Base-by-base conservation (phyloP, 2,329 filamentous ascomycete genomes). In the Penicillium corylophilum region DNA sequence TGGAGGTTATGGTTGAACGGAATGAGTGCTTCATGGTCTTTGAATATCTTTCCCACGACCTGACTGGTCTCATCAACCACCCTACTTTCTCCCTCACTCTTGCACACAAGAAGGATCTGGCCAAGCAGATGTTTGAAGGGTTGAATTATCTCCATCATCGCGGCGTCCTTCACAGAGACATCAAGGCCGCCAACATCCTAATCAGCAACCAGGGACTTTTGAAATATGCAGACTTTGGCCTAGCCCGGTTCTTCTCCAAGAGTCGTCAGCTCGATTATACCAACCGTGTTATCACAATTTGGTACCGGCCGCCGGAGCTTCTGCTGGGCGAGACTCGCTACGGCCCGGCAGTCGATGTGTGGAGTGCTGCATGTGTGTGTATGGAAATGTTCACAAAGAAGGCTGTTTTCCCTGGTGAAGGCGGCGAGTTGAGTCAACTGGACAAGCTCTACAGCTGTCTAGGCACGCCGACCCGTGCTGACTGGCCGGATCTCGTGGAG, bases 1-100 rank as follows among this genome's bases (percentile, higher is more conserved):
- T 96, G 67, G 94, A 99, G 71, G 97, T 99, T 60, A 99, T 99
- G 94, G 94, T 99, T 2, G 94, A 99, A 74, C 89, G 88, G 68
- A 97, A 97, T 62, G 92, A 97, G 72, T 99, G 94, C 71, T 99
- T 95, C 74, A 99, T 99, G 94, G 94, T 99, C 3, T 99, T 99
- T 60, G 94, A 99, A 71, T 99, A 99, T 68, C 81, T 97, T 28
- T 93, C 94, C 1, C 94, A 99, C 70, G 94, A 99, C 70, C 78
- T 99, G 54, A 99, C 94, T 2, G 94, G 94, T 13, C 79, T 99
- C 28, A 83, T 99, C 54, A 97, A 97, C 64, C 94, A 99, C 66
- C 94, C 94, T 0, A 88, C 87, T 0, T 99, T 96, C 74, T 87
- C 86, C 53, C 82, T 99, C 13, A 88, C 94, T 33, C 77, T 85